These are phyloP conservation scores for Chaetomium sp. DNA, from an alignment of 2,329 filamentous ascomycete species.

Conservation along the genomic window DNA sequence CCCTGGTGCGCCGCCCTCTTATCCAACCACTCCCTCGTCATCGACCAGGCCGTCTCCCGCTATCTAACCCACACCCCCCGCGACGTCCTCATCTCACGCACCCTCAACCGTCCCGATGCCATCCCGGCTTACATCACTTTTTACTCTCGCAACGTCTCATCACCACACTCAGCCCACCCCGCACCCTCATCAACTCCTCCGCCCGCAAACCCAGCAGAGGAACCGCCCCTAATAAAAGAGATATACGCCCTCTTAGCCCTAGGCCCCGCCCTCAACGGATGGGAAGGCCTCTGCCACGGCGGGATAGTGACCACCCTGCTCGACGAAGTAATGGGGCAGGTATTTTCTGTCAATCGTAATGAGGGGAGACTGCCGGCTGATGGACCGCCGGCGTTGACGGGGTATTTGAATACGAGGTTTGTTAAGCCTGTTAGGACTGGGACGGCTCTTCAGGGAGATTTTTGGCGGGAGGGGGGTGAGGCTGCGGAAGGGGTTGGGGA, in stretches of 20 bases:
- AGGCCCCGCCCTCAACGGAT: slow-evolving; percentile 48
- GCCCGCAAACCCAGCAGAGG: background rate
- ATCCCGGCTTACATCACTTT: slow-evolving; percentile 40
- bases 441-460: slow-evolving; percentile 24
- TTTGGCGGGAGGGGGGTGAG: too few relatives aligned
- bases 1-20: slow-evolving; percentile 45
- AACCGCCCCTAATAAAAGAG: slow-evolving; percentile 24
- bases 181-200: background rate
- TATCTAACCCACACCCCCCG: slow-evolving; percentile 31
- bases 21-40: slow-evolving; percentile 27
- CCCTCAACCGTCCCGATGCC: slow-evolving; percentile 44
- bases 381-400: slow-evolving; percentile 39
- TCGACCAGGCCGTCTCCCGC: slow-evolving; percentile 35
- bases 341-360: slow-evolving; percentile 38
- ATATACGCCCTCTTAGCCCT: slow-evolving; percentile 34
- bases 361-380: slow-evolving; percentile 16
- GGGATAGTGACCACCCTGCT: slow-evolving; percentile 52
- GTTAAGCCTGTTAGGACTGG: slow-evolving; percentile 46
- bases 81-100: slow-evolving; percentile 47
- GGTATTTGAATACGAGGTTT: slow-evolving; percentile 50
- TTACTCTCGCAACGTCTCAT: slow-evolving; percentile 27
- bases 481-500: too few relatives aligned
- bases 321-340: slow-evolving; percentile 50
- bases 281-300: slow-evolving; percentile 47
- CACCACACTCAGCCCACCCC: background rate